A percentile compares a stretch with the other conserved stretches of the same genome.
phyloP scores from a whole-genome alignment of 495 filamentous ascomycete species.

The Podospora anserina region DNA sequence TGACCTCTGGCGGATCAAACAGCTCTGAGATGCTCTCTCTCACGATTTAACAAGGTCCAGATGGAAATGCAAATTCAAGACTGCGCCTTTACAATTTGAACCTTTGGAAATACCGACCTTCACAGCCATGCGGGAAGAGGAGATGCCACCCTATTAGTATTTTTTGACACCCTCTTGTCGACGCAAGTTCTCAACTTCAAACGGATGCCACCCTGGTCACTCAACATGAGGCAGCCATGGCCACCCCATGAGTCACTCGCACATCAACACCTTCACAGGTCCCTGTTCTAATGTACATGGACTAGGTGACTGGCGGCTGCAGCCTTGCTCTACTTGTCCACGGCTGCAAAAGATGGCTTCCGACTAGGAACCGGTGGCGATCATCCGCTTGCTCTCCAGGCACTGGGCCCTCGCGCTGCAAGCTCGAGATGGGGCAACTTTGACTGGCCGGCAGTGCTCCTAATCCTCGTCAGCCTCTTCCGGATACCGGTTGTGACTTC shows the following conservation, averaged over 20 bases:
- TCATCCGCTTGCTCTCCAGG: neutral
- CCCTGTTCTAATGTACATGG: neutral
- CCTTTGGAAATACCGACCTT: neutral
- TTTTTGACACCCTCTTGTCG: neutral
- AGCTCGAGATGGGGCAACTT: neutral
- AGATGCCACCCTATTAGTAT: neutral
- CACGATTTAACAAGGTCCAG: neutral
- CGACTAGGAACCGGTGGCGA: neutral
- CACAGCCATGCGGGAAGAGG: neutral
- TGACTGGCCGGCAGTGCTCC: neutral
- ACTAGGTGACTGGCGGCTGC: neutral
- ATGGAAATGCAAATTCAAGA: neutral
- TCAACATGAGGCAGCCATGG: conserved; percentile 14
- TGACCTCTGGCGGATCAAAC: neutral
- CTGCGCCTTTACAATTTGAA: neutral
- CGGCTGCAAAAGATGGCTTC: conserved; percentile 8
- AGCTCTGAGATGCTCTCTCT: neutral
- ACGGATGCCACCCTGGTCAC: neutral
- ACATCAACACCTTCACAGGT: conserved; percentile 9
- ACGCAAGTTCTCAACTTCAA: neutral
- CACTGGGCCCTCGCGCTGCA: conserved; percentile 7
- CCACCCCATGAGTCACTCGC: conserved; percentile 2
- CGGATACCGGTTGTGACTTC: neutral
- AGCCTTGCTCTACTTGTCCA: conserved; percentile 10
- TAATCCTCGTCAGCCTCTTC: neutral